Evolutionary conservation across 2,329 filamentous ascomycete genomes (phyloP).

Genomic region (Colletotrichum abscissum): DNA sequence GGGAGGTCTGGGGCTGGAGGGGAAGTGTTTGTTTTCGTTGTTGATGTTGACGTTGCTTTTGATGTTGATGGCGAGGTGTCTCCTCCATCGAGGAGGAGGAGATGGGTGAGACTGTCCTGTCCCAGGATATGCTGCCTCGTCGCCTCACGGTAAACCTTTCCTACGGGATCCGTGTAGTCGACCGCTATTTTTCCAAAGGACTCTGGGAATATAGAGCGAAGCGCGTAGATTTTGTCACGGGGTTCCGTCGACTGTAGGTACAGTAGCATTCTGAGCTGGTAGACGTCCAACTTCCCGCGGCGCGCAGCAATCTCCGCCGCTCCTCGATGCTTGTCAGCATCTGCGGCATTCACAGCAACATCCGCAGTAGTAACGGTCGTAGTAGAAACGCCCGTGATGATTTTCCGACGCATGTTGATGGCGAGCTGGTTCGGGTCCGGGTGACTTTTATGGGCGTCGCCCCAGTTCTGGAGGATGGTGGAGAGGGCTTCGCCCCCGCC

Average conservation of each 20-base stretch:
- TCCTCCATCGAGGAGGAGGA: neutral
- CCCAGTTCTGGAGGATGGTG: neutral
- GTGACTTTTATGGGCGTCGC: neutral
- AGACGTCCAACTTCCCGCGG: neutral
- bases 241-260: neutral
- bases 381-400: neutral
- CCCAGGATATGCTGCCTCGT: neutral
- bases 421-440: neutral
- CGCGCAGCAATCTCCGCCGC: neutral
- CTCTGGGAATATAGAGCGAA: neutral
- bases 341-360: too few species aligned
- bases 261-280: neutral
- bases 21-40: too few species aligned
- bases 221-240: neutral
- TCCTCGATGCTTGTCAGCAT: neutral
- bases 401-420: neutral
- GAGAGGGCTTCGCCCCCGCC: neutral
- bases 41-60: neutral
- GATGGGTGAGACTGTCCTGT: neutral
- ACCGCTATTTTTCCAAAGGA: neutral
- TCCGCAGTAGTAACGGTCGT: too few species aligned
- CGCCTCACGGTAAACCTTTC: neutral
- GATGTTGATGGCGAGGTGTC: neutral
- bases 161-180: neutral
- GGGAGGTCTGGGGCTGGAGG: neutral